Conservation (phyloP, 768 basidiomycete genomes). For the Tephrocybe rancida region DNA sequence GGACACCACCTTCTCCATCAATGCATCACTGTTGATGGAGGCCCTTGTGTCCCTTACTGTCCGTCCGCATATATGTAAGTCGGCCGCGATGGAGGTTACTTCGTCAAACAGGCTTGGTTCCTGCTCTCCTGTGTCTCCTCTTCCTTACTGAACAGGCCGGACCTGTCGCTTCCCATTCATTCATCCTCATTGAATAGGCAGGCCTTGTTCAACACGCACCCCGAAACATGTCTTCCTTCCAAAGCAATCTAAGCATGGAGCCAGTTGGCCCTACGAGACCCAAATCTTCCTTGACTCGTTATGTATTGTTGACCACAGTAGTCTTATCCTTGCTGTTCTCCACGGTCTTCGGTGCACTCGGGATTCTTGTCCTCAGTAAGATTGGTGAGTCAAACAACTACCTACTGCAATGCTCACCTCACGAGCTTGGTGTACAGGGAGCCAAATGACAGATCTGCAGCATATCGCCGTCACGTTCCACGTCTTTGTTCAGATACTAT, state of each 20-base stretch:
- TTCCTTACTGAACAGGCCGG: slow-evolving; percentile 15
- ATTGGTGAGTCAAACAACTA: slow-evolving; percentile 4
- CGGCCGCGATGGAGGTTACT: background rate
- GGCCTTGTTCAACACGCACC: slow-evolving; percentile 22
- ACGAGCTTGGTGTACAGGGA: slow-evolving; percentile 1
- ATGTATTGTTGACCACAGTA: background rate
- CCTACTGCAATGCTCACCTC: background rate
- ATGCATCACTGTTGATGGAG: no score
- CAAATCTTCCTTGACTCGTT: slow-evolving; percentile 13
- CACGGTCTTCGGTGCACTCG: slow-evolving; percentile 9
- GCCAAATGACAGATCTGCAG: slow-evolving; percentile 18
- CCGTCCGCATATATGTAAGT: background rate
- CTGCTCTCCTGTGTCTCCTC: no score
- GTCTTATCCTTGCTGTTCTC: slow-evolving; percentile 13
- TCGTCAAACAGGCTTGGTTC: slow-evolving; percentile 14
- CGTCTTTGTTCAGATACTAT: slow-evolving; percentile 16
- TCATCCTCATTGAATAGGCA: slow-evolving; percentile 14
- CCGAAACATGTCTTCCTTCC: background rate
- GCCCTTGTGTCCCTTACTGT: no score
- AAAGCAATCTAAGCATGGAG: background rate
- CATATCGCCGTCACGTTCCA: slow-evolving; percentile 22
- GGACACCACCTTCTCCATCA: no score
- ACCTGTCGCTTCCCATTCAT: slow-evolving; percentile 13
- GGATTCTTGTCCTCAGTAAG: slow-evolving; percentile 9
- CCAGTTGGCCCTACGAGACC: slow-evolving; percentile 5